Base-by-base conservation (phyloP, 352 stramenopile species). In the Globisporangium perplexum region DNA sequence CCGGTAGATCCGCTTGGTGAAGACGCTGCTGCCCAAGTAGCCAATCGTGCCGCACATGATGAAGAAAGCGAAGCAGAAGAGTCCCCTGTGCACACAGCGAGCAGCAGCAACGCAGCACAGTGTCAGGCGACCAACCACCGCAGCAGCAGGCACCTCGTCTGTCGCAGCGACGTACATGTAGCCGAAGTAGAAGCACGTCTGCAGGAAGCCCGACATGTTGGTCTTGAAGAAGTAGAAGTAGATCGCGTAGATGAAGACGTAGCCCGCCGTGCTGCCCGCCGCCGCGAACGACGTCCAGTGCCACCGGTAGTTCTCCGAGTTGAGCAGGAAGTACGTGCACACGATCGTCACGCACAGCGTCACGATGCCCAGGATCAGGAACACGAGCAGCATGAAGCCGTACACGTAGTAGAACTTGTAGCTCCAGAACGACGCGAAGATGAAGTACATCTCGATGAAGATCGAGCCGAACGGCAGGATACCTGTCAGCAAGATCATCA, bases 321-420 rank as follows among this genome's bases (percentile, higher is more conserved):
- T 99, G 33, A 99, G 76, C 55, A 98, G 74, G 59, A 99, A 98
- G 73, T 99, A 99, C 20, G 98, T 98, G 55, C 95, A 96, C 56
- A 99, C 97, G 66, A 99, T 98, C 11, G 95, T 98, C 26, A 98
- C 97, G 68, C 98, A 99, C 11, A 98, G 85, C 22, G 97, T 98
- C 38, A 99, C 97, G 46, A 99, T 96, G 33, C 78, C 91, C 36
- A 99, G 75, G 60, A 99, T 99, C 49, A 96, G 66, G 70, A 98
- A 98, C 20, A 99, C 96, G 47, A 98, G 83, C 55, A 99, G 79
- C 72, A 99, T 95, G 71, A 99, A 99, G 48, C 97, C 97, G 73
- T 99, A 99, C 15, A 99, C 97, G 74, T 99, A 99, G 78, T 99
- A 99, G 74, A 99, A 99, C 77, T 99, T 99, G 91, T 99, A 99